These are phyloP conservation scores for Cyclotella distinguenda DNA, from an alignment of 108 stramenopile genomes.

Conservation along the genomic window DNA sequence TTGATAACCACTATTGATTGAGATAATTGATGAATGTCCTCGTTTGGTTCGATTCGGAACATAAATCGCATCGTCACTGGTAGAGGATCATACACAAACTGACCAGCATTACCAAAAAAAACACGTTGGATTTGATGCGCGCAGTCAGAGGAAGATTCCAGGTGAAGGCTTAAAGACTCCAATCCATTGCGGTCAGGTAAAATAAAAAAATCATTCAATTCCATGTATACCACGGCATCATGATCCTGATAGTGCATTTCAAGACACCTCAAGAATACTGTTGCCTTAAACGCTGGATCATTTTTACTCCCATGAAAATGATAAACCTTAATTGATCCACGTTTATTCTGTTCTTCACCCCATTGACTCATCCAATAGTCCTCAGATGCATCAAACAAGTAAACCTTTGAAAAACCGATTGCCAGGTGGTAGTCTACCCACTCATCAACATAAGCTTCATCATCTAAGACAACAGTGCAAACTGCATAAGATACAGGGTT, in stretches of 20 bases:
- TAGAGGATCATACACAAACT: slow-evolving; percentile 1
- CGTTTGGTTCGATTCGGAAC: slow-evolving; percentile 1
- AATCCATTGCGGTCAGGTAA: slow-evolving; percentile 2
- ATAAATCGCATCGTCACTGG: not conserved
- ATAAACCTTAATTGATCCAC: slow-evolving; percentile 1
- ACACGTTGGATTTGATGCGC: slow-evolving; percentile 7
- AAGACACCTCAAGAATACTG: slow-evolving; percentile 8
- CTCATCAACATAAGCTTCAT: slow-evolving; percentile 23
- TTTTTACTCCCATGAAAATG: slow-evolving; percentile 6
- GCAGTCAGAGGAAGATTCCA: not conserved
- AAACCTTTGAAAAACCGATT: slow-evolving; percentile 8
- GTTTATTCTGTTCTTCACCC: slow-evolving; percentile 9
- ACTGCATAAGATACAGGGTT: slow-evolving; percentile 6
- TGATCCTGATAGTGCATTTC: not conserved
- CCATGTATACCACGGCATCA: slow-evolving; percentile 8
- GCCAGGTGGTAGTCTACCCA: slow-evolving; percentile 19
- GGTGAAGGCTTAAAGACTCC: not conserved
- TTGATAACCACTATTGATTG: not conserved
- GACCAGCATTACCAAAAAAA: not conserved
- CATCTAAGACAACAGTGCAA: slow-evolving; percentile 4
- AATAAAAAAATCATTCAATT: slow-evolving; percentile 13
- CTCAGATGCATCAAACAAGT: slow-evolving; percentile 11
- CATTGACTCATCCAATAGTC: slow-evolving; percentile 15
- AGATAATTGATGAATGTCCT: not conserved
- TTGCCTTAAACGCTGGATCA: slow-evolving; percentile 12